phyloP scores from a whole-genome alignment of 1,284 basidiomycete genomes.

The Leucoagaricus sp. region DNA sequence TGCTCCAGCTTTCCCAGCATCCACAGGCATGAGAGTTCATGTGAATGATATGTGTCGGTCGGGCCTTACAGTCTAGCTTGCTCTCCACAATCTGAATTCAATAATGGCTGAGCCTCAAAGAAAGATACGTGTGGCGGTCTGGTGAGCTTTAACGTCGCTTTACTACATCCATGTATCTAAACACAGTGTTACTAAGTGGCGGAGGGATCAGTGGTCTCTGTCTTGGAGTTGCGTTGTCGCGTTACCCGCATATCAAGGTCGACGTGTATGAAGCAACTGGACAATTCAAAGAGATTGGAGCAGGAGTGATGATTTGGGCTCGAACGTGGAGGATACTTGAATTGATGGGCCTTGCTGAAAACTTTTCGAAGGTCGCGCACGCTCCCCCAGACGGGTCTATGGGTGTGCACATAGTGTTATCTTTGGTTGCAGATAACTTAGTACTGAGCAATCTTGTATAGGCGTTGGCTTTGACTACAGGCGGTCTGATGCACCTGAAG shows the following conservation, averaged over 20 bases:
- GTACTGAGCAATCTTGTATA: slow-evolving; percentile 13
- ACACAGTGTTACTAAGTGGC: too few species aligned
- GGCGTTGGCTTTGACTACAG: slow-evolving; percentile 47
- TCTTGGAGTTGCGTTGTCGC: slow-evolving; percentile 43
- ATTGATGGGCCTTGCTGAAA: slow-evolving; percentile 37
- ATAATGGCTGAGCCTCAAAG: not conserved
- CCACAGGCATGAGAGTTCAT: not conserved
- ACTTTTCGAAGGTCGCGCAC: slow-evolving; percentile 44
- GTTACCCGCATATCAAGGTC: slow-evolving; percentile 41
- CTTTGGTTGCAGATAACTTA: not conserved
- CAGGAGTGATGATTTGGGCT: slow-evolving; percentile 50
- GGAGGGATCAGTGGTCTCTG: slow-evolving; percentile 51
- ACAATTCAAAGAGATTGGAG: slow-evolving; percentile 50
- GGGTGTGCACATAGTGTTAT: slow-evolving; percentile 24
- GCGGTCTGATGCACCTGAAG: slow-evolving; percentile 38
- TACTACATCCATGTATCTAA: too few species aligned
- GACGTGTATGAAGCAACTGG: slow-evolving; percentile 48
- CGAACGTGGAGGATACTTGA: slow-evolving; percentile 45
- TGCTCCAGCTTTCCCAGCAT: slow-evolving; percentile 1
- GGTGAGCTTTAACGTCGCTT: slow-evolving; percentile 13
- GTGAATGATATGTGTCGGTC: not conserved
- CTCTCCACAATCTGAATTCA: too few species aligned
- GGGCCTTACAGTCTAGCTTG: too few species aligned
- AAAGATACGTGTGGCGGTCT: slow-evolving; percentile 23
- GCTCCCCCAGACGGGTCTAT: slow-evolving; percentile 39